phyloP scores from a whole-genome alignment of 2,329 filamentous ascomycete genomes.

The Botrytis paeoniae region DNA sequence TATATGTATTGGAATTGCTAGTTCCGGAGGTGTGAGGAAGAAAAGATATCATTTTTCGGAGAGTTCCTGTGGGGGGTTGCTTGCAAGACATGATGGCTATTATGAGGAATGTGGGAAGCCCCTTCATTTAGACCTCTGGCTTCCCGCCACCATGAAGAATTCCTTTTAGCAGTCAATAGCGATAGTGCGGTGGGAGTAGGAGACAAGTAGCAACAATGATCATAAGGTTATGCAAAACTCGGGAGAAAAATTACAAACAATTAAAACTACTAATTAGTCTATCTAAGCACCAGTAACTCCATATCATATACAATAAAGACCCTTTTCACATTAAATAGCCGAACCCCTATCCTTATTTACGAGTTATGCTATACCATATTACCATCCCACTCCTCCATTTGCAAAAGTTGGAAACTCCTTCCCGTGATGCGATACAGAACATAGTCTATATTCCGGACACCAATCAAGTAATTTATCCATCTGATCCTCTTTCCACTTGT shows the following conservation, averaged over 20 bases:
- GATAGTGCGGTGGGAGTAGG: background rate
- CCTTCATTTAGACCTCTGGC: background rate
- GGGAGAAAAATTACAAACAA: background rate
- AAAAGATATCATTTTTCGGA: slow-evolving; percentile 2
- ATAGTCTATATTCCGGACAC: slow-evolving; percentile 33
- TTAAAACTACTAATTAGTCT: background rate
- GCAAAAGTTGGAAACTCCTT: slow-evolving; percentile 9
- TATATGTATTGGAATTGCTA: background rate
- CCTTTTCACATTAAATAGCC: slow-evolving; percentile 7
- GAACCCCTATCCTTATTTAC: slow-evolving; percentile 12
- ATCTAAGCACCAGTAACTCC: background rate
- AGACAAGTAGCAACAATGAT: background rate
- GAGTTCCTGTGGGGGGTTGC: background rate
- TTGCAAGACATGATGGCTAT: slow-evolving; percentile 9
- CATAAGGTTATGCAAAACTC: background rate
- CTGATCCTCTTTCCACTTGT: slow-evolving; percentile 31
- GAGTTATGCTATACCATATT: background rate
- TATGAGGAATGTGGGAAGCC: background rate
- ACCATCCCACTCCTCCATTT: slow-evolving; percentile 13
- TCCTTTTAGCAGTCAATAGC: background rate
- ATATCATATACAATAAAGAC: background rate
- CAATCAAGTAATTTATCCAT: slow-evolving; percentile 28
- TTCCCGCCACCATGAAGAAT: slow-evolving; percentile 5
- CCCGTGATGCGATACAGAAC: slow-evolving; percentile 19
- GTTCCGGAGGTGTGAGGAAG: background rate